Evolutionary conservation across 768 basidiomycete species (phyloP).

Genomic region (Lepiota venenata): DNA sequence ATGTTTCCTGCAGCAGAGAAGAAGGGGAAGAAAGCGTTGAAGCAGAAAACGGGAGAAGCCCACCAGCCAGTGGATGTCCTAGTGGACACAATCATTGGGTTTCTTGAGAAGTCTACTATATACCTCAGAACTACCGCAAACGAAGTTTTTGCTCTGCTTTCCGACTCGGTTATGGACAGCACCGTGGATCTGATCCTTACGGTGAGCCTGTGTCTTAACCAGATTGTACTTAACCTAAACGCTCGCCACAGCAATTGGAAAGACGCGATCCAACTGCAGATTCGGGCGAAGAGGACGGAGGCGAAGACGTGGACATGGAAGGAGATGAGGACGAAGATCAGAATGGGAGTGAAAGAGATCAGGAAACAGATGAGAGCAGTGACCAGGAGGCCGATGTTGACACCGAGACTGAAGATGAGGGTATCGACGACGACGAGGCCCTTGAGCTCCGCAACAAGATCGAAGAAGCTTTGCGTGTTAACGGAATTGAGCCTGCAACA

Average conservation of each 20-base stretch:
- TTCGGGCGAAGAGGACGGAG: constrained; percentile 27
- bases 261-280: constrained; percentile 58
- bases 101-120: constrained; percentile 78
- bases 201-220: constrained; percentile 42
- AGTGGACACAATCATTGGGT: constrained; percentile 87
- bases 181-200: constrained; percentile 80
- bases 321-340: constrained; percentile 34
- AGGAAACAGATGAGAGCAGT: constrained; percentile 29
- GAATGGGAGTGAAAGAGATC: constrained; percentile 32
- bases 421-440: constrained; percentile 31
- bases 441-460: constrained; percentile 67
- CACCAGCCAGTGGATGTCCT: constrained; percentile 74
- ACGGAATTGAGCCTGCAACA: constrained; percentile 53
- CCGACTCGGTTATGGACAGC: constrained; percentile 58
- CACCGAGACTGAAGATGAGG: constrained; percentile 38
- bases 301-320: constrained; percentile 28
- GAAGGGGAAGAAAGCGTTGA: constrained; percentile 22
- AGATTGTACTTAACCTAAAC: not conserved
- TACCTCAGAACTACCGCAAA: constrained; percentile 81
- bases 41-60: constrained; percentile 24
- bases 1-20: constrained; percentile 40
- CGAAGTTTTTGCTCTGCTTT: constrained; percentile 73
- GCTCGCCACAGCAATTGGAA: constrained; percentile 72
- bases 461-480: constrained; percentile 56
- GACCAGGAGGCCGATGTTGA: constrained; percentile 31